Percentiles rank a stretch among this genome's conserved stretches.
Evolutionary conservation across 768 basidiomycete genomes (phyloP).

Genomic region (Gelatoporia subvermispora): DNA sequence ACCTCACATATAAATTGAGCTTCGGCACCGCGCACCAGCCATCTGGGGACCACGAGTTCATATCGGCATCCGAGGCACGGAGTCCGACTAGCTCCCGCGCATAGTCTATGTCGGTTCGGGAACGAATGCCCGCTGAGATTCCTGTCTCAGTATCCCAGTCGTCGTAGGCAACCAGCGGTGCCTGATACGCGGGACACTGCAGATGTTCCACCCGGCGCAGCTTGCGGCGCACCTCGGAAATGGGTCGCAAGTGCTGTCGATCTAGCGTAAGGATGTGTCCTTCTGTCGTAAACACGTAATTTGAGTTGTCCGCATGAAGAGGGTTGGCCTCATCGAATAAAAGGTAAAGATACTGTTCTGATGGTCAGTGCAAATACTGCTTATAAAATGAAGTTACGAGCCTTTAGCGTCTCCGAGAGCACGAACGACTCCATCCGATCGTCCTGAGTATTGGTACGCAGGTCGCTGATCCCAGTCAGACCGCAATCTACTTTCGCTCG

Average conservation of each 20-base stretch:
- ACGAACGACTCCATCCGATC: conserved; percentile 98
- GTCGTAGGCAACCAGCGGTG: conserved; percentile 34
- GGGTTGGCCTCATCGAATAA: conserved; percentile 85
- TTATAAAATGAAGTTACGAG: conserved; percentile 20
- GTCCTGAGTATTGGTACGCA: conserved; percentile 71
- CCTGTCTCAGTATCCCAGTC: conserved; percentile 34
- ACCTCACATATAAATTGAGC: conserved; percentile 63
- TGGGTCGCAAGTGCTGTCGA: conserved; percentile 44
- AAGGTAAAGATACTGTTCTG: conserved; percentile 78
- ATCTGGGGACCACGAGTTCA: conserved; percentile 55
- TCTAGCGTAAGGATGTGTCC: conserved; percentile 82
- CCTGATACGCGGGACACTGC: conserved; percentile 70
- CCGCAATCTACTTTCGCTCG: conserved; percentile 85
- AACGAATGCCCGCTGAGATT: conserved; percentile 64
- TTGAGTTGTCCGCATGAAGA: conserved; percentile 70
- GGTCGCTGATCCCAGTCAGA: conserved; percentile 74
- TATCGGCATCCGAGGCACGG: conserved; percentile 43
- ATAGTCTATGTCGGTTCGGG: conserved; percentile 76
- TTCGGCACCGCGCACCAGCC: conserved; percentile 76
- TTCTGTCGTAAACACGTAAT: conserved; percentile 93
- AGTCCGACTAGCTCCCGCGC: conserved; percentile 64
- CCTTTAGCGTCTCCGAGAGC: conserved; percentile 91
- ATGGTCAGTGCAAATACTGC: not conserved
- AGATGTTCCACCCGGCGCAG: conserved; percentile 60
- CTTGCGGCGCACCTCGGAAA: conserved; percentile 54